Conservation (phyloP, 1,139 yeast species). For the Kodamaea alishanica region DNA sequence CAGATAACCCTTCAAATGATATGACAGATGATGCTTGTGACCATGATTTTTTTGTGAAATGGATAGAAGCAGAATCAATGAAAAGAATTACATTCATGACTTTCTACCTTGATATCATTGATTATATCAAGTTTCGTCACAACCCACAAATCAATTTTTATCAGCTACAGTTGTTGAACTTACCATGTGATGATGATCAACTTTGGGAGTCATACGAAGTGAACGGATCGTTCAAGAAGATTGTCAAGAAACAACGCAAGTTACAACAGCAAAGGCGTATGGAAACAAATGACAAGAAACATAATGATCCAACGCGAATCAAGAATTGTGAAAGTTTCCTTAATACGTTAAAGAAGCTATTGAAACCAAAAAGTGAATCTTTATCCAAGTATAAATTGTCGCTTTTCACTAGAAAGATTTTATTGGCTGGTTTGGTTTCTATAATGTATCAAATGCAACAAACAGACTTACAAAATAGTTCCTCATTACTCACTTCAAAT, state of each 20-base stretch:
- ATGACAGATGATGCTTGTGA: conserved; percentile 23
- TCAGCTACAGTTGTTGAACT: conserved; percentile 61
- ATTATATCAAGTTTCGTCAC: conserved; percentile 80
- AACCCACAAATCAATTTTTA: conserved; percentile 64
- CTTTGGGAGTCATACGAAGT: conserved; percentile 60
- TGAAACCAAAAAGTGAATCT: conserved; percentile 21
- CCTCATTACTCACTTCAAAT: conserved; percentile 37
- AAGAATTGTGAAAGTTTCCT: conserved; percentile 33
- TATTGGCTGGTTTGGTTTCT: conserved; percentile 68
- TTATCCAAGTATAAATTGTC: conserved; percentile 15
- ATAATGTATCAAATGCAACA: conserved; percentile 75
- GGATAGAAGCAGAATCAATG: conserved; percentile 78
- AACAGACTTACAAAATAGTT: conserved; percentile 54
- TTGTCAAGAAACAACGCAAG: conserved; percentile 38
- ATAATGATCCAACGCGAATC: conserved; percentile 13
- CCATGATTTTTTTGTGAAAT: conserved; percentile 38
- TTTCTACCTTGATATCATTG: conserved; percentile 73
- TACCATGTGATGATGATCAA: conserved; percentile 73
- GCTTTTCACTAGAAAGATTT: conserved; percentile 59
- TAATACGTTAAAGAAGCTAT: conserved; percentile 31
- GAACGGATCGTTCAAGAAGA: conserved; percentile 38
- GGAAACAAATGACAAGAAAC: conserved; percentile 9
- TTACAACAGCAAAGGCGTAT: conserved; percentile 17
- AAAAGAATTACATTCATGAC: conserved; percentile 78
- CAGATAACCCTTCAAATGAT: conserved; percentile 22